These are phyloP conservation scores for Hydrangea macrophylla DNA, from an alignment of 148 eudicot species.

Conservation along the genomic window DNA sequence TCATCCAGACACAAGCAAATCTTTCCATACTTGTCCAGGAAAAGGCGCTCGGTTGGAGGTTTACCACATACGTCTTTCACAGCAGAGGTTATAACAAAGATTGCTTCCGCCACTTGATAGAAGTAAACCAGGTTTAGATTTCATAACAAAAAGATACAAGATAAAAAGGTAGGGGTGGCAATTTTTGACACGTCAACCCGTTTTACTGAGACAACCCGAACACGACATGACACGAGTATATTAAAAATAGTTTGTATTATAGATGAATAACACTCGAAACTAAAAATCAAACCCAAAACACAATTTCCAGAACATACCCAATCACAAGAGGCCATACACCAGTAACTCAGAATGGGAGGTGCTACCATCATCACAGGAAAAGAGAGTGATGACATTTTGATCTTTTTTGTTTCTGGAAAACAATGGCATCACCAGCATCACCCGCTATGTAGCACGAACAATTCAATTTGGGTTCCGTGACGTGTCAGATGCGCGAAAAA, in stretches of 20 bases:
- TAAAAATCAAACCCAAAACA: too few relatives aligned
- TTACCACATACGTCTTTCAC: slow-evolving; percentile 95
- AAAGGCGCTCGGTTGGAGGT: slow-evolving; percentile 87
- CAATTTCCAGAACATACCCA: neutral
- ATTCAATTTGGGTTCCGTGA: too few relatives aligned
- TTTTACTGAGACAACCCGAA: too few relatives aligned
- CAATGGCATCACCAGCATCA: neutral
- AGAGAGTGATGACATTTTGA: neutral
- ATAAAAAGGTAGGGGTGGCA: neutral
- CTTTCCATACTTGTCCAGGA: slow-evolving; percentile 93
- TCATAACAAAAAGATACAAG: slow-evolving; percentile 8
- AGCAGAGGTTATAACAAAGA: slow-evolving; percentile 71
- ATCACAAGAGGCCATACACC: neutral
- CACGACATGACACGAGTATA: too few relatives aligned
- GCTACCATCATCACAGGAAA: neutral
- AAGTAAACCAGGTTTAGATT: slow-evolving; percentile 12
- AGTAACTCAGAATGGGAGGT: slow-evolving; percentile 5
- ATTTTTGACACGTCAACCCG: too few relatives aligned
- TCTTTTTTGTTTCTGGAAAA: neutral
- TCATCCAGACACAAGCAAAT: slow-evolving; percentile 95
- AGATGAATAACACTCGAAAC: too few relatives aligned
- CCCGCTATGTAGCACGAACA: too few relatives aligned
- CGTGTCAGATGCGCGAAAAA: too few relatives aligned
- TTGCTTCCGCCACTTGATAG: slow-evolving; percentile 72
- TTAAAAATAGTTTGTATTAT: too few relatives aligned